Evolutionary conservation across 805 yeast species (phyloP), one percentile per base, ranked within the genome.

Genomic region (Ogataea methylovora): DNA sequence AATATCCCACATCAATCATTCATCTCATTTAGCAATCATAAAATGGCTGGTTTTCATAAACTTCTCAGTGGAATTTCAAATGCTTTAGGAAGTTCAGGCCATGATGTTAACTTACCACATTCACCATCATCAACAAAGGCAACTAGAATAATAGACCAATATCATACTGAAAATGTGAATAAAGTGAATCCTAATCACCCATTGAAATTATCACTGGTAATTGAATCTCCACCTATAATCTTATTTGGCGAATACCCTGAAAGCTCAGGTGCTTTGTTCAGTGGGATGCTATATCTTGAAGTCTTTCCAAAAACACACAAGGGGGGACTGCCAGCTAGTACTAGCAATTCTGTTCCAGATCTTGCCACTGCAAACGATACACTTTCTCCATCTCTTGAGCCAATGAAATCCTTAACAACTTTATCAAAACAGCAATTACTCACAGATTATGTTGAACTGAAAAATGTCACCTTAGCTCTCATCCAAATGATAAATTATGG

Each of bases 201-300:
- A 11, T 40, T 60, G 17, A 46, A 69, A 23, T 56, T 84, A 10
- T 52, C 76, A 1, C 68, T 88, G 23, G 67, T 68, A 25, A 63
- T 92, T 16, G 99, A 92, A 52, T 80, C 94, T 2, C 97, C 97
- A 1, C 98, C 99, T 0, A 69, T 88, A 25, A 74, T 85, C 30
- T 61, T 92, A 36, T 90, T 84, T 51, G 98, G 98, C 0, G 58
- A 70, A 1, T 82, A 88, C 3, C 56, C 60, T 8, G 92, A 84
- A 39, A 77, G 92, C 2, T 69, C 94, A 0, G 98, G 99, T 1
- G 82, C 95, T 5, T 67, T 90, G 17, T 61, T 92, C 23, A 76
- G 87, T 23, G 99, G 99, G 0, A 63, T 85, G 8, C 60, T 92
- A 31, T 69, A 70, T 24, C 59, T 92, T 30, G 72, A 69, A 21